Evolutionary conservation across 1,139 yeast species (phyloP), one percentile per base, ranked within the genome.

Genomic region (Geotrichum bryndzae): DNA sequence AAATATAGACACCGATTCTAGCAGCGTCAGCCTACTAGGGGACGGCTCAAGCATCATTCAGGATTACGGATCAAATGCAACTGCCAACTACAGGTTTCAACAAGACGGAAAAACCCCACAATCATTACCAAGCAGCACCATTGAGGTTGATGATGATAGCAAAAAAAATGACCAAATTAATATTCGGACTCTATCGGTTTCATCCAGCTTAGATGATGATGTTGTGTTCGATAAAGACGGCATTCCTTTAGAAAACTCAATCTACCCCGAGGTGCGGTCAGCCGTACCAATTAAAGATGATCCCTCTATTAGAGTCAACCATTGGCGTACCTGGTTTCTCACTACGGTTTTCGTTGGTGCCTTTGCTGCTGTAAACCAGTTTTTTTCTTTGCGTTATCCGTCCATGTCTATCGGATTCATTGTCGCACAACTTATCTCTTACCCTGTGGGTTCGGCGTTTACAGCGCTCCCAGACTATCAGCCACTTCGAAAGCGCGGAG

Each of bases 241-340:
- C 22, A 7, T n/a, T 15, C n/a, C 6, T 15, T 13, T 38, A n/a
- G 18, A 38, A 13, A 57, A 83, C 68, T 82, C 85, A 15, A 82
- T 84, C n/a, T 81, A 80, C 68, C 81, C 85, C 0, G 86, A 83
- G 70, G 86, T 83, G 55, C 77, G 86, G 73, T 85, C 85, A n/a
- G 80, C 85, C 10, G 85, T 83, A 54, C 84, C 85, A 8, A 76
- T 82, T 13, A 72, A 77, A 45, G 86, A 82, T 70, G 85, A 83
- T 68, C 74, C 77, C 1, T 65, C 76, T 2, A 62, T 70, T 80
- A 53, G 78, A 81, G 72, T 76, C 82, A 50, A 80, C 82, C 58
- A 70, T 82, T 66, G 86, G 85, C 62, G 85, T 72, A 77, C 79
- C 72, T 82, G 85, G 84, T 15, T 38, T 11, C 45, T 61, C 13